Evolutionary conservation across 805 yeast genomes (phyloP).

Genomic region (Nadsonia fulvescens): DNA sequence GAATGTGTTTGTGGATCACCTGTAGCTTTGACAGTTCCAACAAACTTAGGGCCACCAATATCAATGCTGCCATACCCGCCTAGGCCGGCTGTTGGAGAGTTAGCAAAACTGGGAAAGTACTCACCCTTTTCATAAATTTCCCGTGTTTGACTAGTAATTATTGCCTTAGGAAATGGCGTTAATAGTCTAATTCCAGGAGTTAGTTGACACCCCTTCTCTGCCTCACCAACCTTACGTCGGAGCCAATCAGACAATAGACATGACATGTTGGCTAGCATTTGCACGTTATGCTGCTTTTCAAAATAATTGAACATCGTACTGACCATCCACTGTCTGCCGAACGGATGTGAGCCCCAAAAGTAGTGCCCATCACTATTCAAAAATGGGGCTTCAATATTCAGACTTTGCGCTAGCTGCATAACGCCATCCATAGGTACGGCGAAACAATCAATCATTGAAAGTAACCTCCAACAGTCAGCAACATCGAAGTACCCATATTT

Average conservation of each 20-base stretch:
- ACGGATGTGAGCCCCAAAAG: constrained; percentile 68
- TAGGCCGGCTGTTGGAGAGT: too few species aligned
- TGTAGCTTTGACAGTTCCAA: too few species aligned
- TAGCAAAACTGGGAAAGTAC: too few species aligned
- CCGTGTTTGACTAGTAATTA: too few species aligned
- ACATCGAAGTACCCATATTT: constrained; percentile 42
- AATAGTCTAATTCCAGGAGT: too few species aligned
- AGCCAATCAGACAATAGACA: constrained; percentile 54
- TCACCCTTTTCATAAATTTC: too few species aligned
- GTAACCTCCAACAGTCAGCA: constrained; percentile 52
- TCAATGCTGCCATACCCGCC: too few species aligned
- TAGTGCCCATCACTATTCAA: constrained; percentile 13
- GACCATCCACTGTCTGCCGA: constrained; percentile 53
- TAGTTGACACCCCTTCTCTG: too few species aligned
- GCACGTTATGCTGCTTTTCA: constrained; percentile 48
- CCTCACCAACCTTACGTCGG: too few species aligned
- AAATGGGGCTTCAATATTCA: constrained; percentile 2
- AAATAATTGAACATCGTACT: constrained; percentile 43
- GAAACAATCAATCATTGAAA: constrained; percentile 7
- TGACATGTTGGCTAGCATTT: constrained; percentile 79
- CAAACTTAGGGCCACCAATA: too few species aligned
- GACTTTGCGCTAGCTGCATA: neutral
- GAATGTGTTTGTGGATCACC: too few species aligned
- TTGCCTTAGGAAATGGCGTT: too few species aligned
- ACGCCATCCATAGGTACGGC: neutral